These are phyloP conservation scores for Passalora sequoiae DNA, from an alignment of 2,329 filamentous ascomycete species.

Conservation along the genomic window DNA sequence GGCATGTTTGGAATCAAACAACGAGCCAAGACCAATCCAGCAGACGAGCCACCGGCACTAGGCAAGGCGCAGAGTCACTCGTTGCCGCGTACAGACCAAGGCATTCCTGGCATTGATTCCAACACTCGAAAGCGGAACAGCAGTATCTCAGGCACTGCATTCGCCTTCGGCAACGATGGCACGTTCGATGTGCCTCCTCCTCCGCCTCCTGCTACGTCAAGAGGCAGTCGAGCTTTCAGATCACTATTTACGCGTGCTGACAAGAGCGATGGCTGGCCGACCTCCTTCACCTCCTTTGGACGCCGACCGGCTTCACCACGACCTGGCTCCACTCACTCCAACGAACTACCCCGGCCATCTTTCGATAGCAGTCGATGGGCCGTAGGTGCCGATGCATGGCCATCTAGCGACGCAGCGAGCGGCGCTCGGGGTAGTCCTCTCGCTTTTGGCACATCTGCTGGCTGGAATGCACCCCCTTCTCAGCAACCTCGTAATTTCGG, in stretches of 20 bases:
- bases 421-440: constrained; percentile 39
- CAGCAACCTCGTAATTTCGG: constrained; percentile 30
- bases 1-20: constrained; percentile 52
- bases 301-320: constrained; percentile 50
- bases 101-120: constrained; percentile 29
- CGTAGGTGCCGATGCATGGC: constrained; percentile 26
- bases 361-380: constrained; percentile 61
- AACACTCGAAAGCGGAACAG: constrained; percentile 46
- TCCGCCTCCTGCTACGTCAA: constrained; percentile 18
- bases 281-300: constrained; percentile 21
- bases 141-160: constrained; percentile 44
- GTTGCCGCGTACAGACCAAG: constrained; percentile 57
- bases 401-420: constrained; percentile 24
- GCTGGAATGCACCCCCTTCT: constrained; percentile 52
- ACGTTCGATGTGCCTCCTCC: constrained; percentile 17
- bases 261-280: constrained; percentile 48
- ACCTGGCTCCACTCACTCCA: constrained; percentile 47
- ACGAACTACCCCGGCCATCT: constrained; percentile 69
- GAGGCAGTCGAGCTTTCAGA: constrained; percentile 45
- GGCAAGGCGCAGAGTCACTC: constrained; percentile 67
- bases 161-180: constrained; percentile 35
- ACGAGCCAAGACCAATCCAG: constrained; percentile 56
- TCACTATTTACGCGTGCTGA: constrained; percentile 39
- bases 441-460: constrained; percentile 23
- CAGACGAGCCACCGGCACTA: constrained; percentile 61